phyloP scores from a whole-genome alignment of 2,329 filamentous ascomycete species.

The Rhynchosporium agropyri region DNA sequence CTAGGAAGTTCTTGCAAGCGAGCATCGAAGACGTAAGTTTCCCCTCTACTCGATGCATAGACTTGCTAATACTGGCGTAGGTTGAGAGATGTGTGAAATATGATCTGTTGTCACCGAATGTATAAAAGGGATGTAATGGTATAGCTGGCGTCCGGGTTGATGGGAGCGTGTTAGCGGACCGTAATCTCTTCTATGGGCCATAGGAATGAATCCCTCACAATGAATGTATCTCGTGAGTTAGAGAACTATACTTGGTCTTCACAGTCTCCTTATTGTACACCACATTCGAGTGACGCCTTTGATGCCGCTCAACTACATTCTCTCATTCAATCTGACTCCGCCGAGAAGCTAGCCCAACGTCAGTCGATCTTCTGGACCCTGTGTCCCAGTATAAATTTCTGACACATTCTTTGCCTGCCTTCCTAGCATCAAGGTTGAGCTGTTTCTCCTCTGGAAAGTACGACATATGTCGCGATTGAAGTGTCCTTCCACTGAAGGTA shows the following conservation, averaged over 20 bases:
- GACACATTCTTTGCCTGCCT: no score
- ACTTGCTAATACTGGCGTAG: conserved; percentile 45
- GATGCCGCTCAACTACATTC: no score
- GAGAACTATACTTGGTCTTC: neutral
- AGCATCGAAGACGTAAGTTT: conserved; percentile 80
- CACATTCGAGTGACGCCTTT: no score
- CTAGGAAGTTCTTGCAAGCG: conserved; percentile 84
- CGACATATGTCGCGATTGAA: no score
- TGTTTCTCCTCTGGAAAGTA: no score
- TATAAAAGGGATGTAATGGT: conserved; percentile 50
- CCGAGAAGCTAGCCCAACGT: no score
- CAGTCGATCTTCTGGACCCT: no score
- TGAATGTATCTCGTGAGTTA: neutral
- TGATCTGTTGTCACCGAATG: conserved; percentile 84
- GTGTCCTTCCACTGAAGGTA: no score
- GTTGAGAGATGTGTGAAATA: conserved; percentile 90
- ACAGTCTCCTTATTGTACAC: neutral
- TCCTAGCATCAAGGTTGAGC: no score
- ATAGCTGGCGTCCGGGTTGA: conserved; percentile 15
- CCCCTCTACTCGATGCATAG: conserved; percentile 3
- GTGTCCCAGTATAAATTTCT: no score
- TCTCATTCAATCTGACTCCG: no score
- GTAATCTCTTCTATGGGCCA: conserved; percentile 4
- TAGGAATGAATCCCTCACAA: neutral
- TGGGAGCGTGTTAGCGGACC: conserved; percentile 1